Percentiles rank a stretch among this genome's conserved stretches.
phyloP scores from a whole-genome alignment of 805 yeast species.

The Teunomyces barrocoloradensis region DNA sequence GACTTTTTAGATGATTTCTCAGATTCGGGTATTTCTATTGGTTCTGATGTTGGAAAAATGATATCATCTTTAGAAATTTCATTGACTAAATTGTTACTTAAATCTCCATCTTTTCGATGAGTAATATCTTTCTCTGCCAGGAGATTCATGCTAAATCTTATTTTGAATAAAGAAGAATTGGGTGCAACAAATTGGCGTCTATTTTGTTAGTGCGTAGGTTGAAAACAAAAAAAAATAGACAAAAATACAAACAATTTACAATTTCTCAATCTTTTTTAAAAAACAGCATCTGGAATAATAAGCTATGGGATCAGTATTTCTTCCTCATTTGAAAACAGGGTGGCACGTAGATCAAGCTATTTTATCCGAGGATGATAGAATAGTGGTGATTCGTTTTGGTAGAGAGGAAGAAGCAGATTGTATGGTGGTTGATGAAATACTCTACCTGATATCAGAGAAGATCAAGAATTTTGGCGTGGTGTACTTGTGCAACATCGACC shows the following conservation, averaged over 20 bases:
- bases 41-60: neutral
- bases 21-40: neutral
- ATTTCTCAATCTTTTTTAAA: neutral
- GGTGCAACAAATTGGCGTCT: constrained; percentile 3
- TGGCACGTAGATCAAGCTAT: constrained; percentile 99
- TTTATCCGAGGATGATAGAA: constrained; percentile 80
- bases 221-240: too few species aligned
- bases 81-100: neutral
- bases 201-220: neutral
- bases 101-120: neutral
- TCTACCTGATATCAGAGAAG: constrained; percentile 76
- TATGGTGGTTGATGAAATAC: constrained; percentile 85
- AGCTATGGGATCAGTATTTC: constrained; percentile 73
- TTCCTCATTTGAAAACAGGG: constrained; percentile 78
- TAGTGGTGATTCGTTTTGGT: constrained; percentile 89
- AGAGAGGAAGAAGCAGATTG: constrained; percentile 72
- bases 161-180: neutral
- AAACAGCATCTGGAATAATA: neutral
- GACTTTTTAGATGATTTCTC: neutral
- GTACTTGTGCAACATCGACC: constrained; percentile 83
- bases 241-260: neutral
- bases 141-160: neutral
- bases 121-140: too few species aligned
- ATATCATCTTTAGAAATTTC: neutral
- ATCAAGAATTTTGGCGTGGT: constrained; percentile 85